Conservation (phyloP, 805 yeast species). For the Kluyveromyces starmeri region DNA sequence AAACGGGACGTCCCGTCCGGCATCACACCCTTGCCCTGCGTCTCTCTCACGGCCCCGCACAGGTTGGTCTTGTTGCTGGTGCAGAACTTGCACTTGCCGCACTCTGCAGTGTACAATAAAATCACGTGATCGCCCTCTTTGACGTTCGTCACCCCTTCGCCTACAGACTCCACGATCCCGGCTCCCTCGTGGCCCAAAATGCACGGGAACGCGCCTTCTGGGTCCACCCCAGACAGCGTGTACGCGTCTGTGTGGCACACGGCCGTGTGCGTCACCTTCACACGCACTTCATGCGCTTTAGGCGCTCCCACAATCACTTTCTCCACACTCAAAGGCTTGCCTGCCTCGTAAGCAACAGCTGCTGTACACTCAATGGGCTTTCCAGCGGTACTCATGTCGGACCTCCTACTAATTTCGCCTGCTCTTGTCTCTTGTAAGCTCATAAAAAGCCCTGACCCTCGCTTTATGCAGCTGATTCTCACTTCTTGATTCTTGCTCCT, state of each 20-base stretch:
- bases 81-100: constrained; percentile 92
- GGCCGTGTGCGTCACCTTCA: constrained; percentile 79
- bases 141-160: constrained; percentile 87
- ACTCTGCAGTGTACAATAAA: constrained; percentile 94
- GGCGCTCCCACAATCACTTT: constrained; percentile 90
- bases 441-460: too few relatives aligned
- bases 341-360: constrained; percentile 97
- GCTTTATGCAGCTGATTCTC: too few relatives aligned
- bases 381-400: constrained; percentile 25
- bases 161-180: constrained; percentile 90
- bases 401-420: background rate
- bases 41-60: constrained; percentile 91
- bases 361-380: constrained; percentile 77
- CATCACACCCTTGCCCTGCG: constrained; percentile 98
- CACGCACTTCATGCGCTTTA: constrained; percentile 94
- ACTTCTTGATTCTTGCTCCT: too few relatives aligned
- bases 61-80: constrained; percentile 90
- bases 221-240: constrained; percentile 88
- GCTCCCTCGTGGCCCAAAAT: constrained; percentile 98
- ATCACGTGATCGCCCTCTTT: constrained; percentile 91
- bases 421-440: too few relatives aligned
- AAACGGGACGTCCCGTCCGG: constrained; percentile 97
- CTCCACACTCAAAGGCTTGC: constrained; percentile 72
- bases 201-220: constrained; percentile 93
- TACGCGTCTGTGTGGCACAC: constrained; percentile 98